Evolutionary conservation across 176 grass and related monocot species (phyloP).

Genomic region (Urochloa ruziziensis): DNA sequence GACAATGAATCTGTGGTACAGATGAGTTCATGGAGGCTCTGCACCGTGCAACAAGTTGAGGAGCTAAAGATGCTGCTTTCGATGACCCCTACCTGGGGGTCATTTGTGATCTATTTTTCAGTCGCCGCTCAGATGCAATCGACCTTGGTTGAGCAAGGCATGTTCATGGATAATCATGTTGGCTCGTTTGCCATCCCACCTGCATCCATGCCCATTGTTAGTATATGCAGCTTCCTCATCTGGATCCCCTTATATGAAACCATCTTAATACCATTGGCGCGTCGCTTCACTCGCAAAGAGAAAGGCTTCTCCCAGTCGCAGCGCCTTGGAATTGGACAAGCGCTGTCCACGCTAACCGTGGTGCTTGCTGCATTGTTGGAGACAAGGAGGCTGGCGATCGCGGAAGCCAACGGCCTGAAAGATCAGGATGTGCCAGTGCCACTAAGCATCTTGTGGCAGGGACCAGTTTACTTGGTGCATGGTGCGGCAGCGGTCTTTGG

Average conservation of each 20-base stretch:
- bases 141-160: slow-evolving; percentile 47
- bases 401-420: background rate
- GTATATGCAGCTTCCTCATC: background rate
- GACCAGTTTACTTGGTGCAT: slow-evolving; percentile 10
- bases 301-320: slow-evolving; percentile 33
- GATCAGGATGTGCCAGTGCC: background rate
- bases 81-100: slow-evolving; percentile 33
- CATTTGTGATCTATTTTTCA: slow-evolving; percentile 15
- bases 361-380: slow-evolving; percentile 29
- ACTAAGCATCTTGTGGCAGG: slow-evolving; percentile 52
- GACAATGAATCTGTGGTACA: background rate
- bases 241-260: slow-evolving; percentile 36
- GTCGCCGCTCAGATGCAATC: slow-evolving; percentile 7
- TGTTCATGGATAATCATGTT: slow-evolving; percentile 32
- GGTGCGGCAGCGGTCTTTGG: slow-evolving; percentile 29
- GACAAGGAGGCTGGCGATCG: slow-evolving; percentile 24
- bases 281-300: slow-evolving; percentile 21
- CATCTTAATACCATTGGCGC: background rate
- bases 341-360: slow-evolving; percentile 26
- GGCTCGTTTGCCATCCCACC: slow-evolving; percentile 37
- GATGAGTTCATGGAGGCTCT: slow-evolving; percentile 26
- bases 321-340: slow-evolving; percentile 36
- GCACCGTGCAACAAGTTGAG: slow-evolving; percentile 53
- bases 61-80: slow-evolving; percentile 44
- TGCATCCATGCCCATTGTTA: slow-evolving; percentile 37